These are phyloP conservation scores for Dovyalis caffra DNA, from an alignment of 345 rosid species.

Conservation along the genomic window DNA sequence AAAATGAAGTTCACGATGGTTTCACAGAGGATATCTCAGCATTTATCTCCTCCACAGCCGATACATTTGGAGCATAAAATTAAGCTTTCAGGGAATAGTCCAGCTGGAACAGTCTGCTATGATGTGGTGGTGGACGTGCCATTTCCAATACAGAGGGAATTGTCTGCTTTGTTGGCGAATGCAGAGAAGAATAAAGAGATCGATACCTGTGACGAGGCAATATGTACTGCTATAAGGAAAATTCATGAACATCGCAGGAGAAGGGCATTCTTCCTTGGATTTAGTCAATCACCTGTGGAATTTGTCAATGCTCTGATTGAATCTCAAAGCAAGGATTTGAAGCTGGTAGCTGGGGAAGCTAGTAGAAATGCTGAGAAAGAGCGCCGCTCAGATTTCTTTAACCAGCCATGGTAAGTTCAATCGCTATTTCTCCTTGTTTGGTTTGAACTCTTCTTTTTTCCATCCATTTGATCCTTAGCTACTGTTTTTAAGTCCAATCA, in stretches of 20 bases:
- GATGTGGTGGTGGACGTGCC: constrained; percentile 96
- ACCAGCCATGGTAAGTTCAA: constrained; percentile 85
- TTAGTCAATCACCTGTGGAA: constrained; percentile 96
- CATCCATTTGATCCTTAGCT: background rate
- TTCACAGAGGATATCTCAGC: constrained; percentile 83
- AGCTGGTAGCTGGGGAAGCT: constrained; percentile 83
- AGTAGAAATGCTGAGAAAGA: constrained; percentile 87
- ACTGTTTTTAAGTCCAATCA: background rate
- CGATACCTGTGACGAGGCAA: constrained; percentile 90
- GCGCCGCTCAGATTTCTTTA: constrained; percentile 82
- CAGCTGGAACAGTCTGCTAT: constrained; percentile 83
- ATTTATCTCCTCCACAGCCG: constrained; percentile 81
- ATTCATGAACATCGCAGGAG: constrained; percentile 92
- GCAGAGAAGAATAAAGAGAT: constrained; percentile 98
- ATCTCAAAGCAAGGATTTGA: constrained; percentile 89
- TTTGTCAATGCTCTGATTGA: constrained; percentile 89
- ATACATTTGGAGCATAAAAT: constrained; percentile 88
- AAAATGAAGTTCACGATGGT: constrained; percentile 81
- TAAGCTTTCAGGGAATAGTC: constrained; percentile 85
- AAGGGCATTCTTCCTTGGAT: constrained; percentile 91
- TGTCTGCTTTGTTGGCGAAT: constrained; percentile 76
- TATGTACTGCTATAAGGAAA: constrained; percentile 85
- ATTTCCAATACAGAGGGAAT: constrained; percentile 86
- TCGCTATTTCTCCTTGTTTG: background rate
- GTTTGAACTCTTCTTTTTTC: background rate